Base-by-base conservation (phyloP, 176 grass and related monocot species). In the Triticum dicoccoides region DNA sequence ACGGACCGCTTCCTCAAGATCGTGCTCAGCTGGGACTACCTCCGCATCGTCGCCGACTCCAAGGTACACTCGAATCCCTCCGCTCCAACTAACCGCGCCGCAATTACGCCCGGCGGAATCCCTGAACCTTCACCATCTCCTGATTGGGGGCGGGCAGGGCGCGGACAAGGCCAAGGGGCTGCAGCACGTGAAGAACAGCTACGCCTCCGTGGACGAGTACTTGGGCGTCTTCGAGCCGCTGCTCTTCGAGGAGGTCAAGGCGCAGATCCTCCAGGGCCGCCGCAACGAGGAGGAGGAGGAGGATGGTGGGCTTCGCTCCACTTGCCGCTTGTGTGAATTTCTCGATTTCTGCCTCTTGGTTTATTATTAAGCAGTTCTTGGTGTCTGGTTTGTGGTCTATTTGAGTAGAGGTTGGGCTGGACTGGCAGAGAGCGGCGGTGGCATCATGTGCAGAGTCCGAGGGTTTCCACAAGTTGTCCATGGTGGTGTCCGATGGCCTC, bases 191-290 rank as follows among this genome's bases (percentile, higher is more conserved):
- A 96, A 94, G 92, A 86, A 88, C 84, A 89, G 90, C 5, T 98
- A 96, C 75, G 49, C 49, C 59, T 91, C 94, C 35, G 92, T 96
- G 73, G 88, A 76, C 5, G 96, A 98, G 29, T 98, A 98, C 88
- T 78, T 96, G 30, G 79, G 82, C 42, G 76, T 94, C 64, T 96
- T 94, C 59, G 93, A 98, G 70, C 96, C 96, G 35, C 92, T 98
- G 71, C 92, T 98, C 83, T 96, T 98, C 64, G 96, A 98, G 84
- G 96, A 98, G 90, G 92, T 98, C 65, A 98, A 98, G 91, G 88
- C 92, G 10, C 96, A 96, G 86, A 94, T 98, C 34, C 71, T 95
- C 27, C 96, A 88, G 88, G 91, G 96, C 1, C 84, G 84, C 68
- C 92, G 84, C 42, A 82, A 88, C 24, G 91, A 95, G 58, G 88